Evolutionary conservation across 2,329 filamentous ascomycete species (phyloP).

Genomic region (Fusarium sarcochroum): DNA sequence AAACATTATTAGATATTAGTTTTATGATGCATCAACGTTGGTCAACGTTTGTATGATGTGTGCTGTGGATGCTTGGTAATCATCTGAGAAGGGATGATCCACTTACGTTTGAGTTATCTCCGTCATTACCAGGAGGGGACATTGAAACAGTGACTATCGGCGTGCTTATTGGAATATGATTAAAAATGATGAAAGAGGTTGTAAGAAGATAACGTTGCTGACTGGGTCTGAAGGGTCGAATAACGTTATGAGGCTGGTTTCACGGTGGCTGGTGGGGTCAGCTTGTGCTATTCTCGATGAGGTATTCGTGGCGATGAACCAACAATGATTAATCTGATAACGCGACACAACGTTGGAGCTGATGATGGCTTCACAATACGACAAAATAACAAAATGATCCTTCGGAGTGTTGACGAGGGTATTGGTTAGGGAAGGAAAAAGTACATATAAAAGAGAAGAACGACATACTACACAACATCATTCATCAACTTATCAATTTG

Average conservation of each 20-base stretch:
- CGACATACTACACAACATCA: too few relatives aligned
- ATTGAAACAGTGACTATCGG: conserved; percentile 10
- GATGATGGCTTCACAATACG: not conserved
- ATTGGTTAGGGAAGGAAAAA: not conserved
- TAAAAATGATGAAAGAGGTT: not conserved
- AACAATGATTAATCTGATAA: conserved; percentile 14
- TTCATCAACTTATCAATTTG: not conserved
- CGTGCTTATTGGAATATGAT: not conserved
- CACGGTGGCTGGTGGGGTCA: conserved; percentile 24
- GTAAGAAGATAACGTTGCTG: conserved; percentile 29
- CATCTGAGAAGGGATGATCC: not conserved
- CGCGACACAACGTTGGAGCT: conserved; percentile 26
- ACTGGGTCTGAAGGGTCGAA: not conserved
- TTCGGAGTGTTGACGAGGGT: too few relatives aligned
- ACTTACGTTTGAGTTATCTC: conserved; percentile 34
- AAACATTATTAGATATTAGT: not conserved
- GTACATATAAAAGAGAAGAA: too few relatives aligned
- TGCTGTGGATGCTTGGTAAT: conserved; percentile 29
- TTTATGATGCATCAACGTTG: not conserved
- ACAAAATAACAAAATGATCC: not conserved
- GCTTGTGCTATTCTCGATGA: not conserved
- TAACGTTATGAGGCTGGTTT: conserved; percentile 34
- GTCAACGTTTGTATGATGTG: not conserved
- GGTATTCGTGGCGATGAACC: not conserved
- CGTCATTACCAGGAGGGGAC: conserved; percentile 30